phyloP scores from a whole-genome alignment of 352 stramenopile genomes.

The Globisporangium barbulae region DNA sequence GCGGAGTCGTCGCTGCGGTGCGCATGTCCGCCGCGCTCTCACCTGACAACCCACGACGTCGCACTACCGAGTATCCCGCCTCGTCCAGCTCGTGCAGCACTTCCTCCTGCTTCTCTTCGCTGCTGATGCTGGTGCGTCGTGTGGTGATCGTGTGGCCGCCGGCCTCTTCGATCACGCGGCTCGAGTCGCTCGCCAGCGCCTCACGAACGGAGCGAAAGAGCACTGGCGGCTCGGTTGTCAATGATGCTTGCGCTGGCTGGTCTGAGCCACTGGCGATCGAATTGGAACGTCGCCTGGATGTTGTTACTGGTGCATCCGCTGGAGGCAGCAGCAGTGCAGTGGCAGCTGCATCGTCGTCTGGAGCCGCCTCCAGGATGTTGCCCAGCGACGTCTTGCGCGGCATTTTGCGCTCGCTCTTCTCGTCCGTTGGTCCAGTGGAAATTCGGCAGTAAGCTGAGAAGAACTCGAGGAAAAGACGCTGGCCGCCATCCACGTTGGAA shows the following conservation, averaged over 20 bases:
- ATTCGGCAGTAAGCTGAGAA: background rate
- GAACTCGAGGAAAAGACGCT: too few species aligned
- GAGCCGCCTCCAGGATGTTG: slow-evolving; percentile 23
- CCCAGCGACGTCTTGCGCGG: slow-evolving; percentile 36
- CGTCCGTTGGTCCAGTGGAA: background rate
- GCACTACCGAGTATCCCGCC: slow-evolving; percentile 56
- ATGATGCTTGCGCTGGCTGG: background rate
- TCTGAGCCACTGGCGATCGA: background rate
- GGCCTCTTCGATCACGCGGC: slow-evolving; percentile 20
- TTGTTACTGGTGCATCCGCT: background rate
- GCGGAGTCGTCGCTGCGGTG: background rate
- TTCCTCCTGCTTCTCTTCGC: slow-evolving; percentile 1
- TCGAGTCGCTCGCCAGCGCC: slow-evolving; percentile 35
- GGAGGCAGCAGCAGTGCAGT: background rate
- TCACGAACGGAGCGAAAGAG: slow-evolving; percentile 46
- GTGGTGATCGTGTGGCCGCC: slow-evolving; percentile 35
- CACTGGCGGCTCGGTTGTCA: background rate
- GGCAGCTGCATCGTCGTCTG: background rate
- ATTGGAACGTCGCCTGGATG: background rate
- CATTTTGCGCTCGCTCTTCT: slow-evolving; percentile 3
- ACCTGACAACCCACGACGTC: slow-evolving; percentile 21
- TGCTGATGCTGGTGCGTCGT: slow-evolving; percentile 22
- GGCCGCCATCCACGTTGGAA: background rate
- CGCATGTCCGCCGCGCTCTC: slow-evolving; percentile 10
- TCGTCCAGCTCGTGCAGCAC: slow-evolving; percentile 27